Evolutionary conservation across 2,329 filamentous ascomycete species (phyloP).

Genomic region (Beauveria brongniartii): DNA sequence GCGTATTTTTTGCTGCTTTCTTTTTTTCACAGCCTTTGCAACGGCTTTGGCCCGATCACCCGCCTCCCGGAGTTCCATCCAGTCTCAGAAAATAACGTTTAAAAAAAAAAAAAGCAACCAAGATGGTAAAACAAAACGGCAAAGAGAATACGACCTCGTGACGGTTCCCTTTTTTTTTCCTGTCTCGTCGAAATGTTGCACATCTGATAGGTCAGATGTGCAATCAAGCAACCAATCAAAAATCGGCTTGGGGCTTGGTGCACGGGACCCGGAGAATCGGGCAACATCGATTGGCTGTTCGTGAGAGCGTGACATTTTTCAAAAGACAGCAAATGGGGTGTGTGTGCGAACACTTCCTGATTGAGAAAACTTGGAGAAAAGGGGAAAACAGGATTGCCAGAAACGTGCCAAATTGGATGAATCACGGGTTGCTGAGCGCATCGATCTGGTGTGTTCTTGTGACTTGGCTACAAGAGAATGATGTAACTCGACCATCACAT

Average conservation of each 20-base stretch:
- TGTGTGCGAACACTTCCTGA: neutral
- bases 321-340: neutral
- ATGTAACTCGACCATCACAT: too few relatives aligned
- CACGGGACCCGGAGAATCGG: neutral
- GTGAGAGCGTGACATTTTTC: neutral
- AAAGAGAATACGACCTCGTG: neutral
- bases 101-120: neutral
- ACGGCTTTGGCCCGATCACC: too few relatives aligned
- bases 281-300: neutral
- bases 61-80: too few relatives aligned
- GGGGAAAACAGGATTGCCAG: too few relatives aligned
- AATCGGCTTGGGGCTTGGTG: neutral
- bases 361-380: neutral
- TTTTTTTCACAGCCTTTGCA: too few relatives aligned
- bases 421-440: neutral
- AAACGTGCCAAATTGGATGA: neutral
- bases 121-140: too few relatives aligned
- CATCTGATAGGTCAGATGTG: neutral
- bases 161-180: neutral
- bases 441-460: too few relatives aligned
- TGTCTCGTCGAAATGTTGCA: neutral
- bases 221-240: neutral
- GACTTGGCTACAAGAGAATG: too few relatives aligned
- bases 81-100: neutral
- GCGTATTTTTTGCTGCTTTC: too few relatives aligned